Evolutionary conservation across 2,329 filamentous ascomycete genomes (phyloP).

Genomic region (Chalaropsis ovoidea): DNA sequence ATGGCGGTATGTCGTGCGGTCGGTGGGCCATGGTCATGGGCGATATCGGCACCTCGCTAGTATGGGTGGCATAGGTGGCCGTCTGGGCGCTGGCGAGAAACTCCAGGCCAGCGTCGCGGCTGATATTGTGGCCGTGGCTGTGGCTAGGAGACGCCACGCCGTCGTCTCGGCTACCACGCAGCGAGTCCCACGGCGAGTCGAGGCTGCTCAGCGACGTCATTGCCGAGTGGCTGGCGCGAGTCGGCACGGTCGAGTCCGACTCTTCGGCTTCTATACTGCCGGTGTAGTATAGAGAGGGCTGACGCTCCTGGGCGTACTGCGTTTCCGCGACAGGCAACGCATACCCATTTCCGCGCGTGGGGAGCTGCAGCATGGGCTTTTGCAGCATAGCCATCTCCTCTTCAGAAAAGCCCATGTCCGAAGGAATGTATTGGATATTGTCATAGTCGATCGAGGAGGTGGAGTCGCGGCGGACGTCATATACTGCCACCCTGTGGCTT

Average conservation of each 20-base stretch:
- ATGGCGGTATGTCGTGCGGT: background rate
- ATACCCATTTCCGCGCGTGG: background rate
- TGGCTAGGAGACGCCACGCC: background rate
- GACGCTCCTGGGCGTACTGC: background rate
- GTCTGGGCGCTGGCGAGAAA: background rate
- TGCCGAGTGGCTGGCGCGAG: constrained; percentile 12
- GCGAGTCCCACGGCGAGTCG: constrained; percentile 27
- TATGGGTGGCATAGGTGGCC: background rate
- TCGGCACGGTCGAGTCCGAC: background rate
- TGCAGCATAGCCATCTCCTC: background rate
- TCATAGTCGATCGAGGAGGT: background rate
- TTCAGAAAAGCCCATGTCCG: background rate
- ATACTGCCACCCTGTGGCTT: background rate
- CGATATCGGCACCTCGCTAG: background rate
- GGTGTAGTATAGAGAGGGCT: constrained; percentile 16
- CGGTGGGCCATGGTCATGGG: background rate
- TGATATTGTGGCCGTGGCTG: background rate
- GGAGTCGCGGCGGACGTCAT: constrained; percentile 12
- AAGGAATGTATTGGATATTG: background rate
- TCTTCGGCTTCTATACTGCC: background rate
- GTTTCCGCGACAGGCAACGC: background rate
- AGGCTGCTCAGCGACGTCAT: constrained; percentile 26
- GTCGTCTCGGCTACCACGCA: background rate
- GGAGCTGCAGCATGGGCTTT: background rate
- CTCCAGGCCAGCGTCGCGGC: background rate